Evolutionary conservation across 2,329 filamentous ascomycete species (phyloP).

Genomic region (Coniochaeta sp.): DNA sequence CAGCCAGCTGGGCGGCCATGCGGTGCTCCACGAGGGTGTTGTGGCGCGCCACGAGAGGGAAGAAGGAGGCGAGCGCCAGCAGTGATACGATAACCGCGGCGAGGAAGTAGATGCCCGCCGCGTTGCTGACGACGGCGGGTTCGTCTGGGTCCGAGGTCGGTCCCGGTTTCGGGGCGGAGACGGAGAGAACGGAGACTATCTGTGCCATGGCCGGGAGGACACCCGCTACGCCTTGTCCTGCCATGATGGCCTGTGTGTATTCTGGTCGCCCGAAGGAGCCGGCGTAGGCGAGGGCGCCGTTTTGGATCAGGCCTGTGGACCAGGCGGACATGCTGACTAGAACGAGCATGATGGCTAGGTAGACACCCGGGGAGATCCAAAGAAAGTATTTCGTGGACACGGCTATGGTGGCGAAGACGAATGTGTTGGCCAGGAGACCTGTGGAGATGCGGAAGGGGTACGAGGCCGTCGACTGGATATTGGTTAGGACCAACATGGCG

Average conservation of each 20-base stretch:
- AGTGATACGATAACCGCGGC: constrained; percentile 75
- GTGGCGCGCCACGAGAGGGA: constrained; percentile 62
- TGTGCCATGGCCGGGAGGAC: constrained; percentile 85
- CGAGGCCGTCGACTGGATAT: constrained; percentile 73
- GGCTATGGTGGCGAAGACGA: constrained; percentile 70
- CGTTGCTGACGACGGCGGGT: constrained; percentile 38
- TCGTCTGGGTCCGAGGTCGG: constrained; percentile 6
- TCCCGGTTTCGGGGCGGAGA: constrained; percentile 37
- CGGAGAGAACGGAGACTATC: constrained; percentile 71
- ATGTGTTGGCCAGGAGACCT: constrained; percentile 70
- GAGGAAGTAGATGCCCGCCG: constrained; percentile 86
- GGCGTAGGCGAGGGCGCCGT: constrained; percentile 89
- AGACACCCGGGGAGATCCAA: constrained; percentile 52
- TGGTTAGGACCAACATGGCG: constrained; percentile 69
- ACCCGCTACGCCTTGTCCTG: constrained; percentile 84
- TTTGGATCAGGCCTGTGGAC: constrained; percentile 82
- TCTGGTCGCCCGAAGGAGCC: constrained; percentile 76
- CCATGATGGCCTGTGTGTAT: constrained; percentile 96
- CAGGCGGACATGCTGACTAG: constrained; percentile 76
- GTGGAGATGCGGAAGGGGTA: constrained; percentile 81
- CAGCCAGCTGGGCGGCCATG: constrained; percentile 39
- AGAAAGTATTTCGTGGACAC: constrained; percentile 69
- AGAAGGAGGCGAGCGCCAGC: constrained; percentile 63
- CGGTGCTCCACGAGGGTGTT: constrained; percentile 43
- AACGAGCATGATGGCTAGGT: constrained; percentile 74